These are phyloP conservation scores for Didymellaceae sp. DNA, from an alignment of 2,329 filamentous ascomycete genomes.

Conservation along the genomic window DNA sequence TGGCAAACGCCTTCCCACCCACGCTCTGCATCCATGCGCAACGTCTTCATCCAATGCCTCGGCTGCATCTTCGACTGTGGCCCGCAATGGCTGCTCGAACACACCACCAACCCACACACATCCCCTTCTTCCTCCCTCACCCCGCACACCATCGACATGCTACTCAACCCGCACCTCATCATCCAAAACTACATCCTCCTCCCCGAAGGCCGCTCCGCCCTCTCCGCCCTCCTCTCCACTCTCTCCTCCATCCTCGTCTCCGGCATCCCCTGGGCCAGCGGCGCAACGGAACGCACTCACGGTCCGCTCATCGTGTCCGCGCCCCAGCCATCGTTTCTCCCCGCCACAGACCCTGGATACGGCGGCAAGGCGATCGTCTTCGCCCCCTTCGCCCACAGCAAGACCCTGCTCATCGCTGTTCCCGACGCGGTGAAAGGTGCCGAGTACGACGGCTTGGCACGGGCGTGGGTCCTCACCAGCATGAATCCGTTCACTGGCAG, in stretches of 20 bases:
- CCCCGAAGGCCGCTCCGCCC: slow-evolving; percentile 26
- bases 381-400: slow-evolving; percentile 42
- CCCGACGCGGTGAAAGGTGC: slow-evolving; percentile 34
- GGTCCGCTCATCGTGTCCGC: slow-evolving; percentile 39
- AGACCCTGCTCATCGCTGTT: slow-evolving; percentile 40
- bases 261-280: slow-evolving; percentile 43
- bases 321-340: slow-evolving; percentile 15
- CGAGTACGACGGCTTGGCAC: slow-evolving; percentile 28
- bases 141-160: slow-evolving; percentile 29
- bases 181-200: slow-evolving; percentile 47
- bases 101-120: slow-evolving; percentile 38
- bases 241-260: slow-evolving; percentile 33
- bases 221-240: slow-evolving; percentile 28
- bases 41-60: slow-evolving; percentile 52
- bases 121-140: slow-evolving; percentile 17
- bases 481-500: slow-evolving; percentile 34
- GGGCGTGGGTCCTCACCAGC: slow-evolving; percentile 50
- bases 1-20: slow-evolving; percentile 39
- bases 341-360: neutral
- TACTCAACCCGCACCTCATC: slow-evolving; percentile 44
- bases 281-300: slow-evolving; percentile 38
- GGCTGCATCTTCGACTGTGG: slow-evolving; percentile 51
- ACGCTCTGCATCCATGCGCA: slow-evolving; percentile 48
- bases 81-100: slow-evolving; percentile 47
- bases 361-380: slow-evolving; percentile 40